These are phyloP conservation scores for Phaeosphaeriaceae sp. DNA, from an alignment of 2,329 filamentous ascomycete species.

Conservation along the genomic window DNA sequence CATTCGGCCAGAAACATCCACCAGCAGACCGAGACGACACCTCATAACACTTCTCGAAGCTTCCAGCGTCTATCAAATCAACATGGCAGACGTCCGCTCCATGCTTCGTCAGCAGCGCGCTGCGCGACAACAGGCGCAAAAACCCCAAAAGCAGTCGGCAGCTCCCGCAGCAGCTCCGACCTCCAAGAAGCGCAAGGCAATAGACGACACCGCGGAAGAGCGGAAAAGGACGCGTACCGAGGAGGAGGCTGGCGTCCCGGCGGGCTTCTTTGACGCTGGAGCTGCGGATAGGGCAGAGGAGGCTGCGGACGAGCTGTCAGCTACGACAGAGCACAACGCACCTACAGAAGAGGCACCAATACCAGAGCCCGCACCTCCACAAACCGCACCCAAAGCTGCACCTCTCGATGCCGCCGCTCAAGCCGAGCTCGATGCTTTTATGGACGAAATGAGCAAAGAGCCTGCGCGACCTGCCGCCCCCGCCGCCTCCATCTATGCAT, in stretches of 20 bases:
- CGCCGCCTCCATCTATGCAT: conserved; percentile 17
- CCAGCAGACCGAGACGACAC: not conserved
- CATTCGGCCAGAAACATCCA: not conserved
- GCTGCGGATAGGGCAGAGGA: conserved; percentile 17
- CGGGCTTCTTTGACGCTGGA: conserved; percentile 45
- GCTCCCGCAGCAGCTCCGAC: conserved; percentile 36
- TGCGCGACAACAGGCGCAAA: conserved; percentile 43
- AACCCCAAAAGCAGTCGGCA: conserved; percentile 36
- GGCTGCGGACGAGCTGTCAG: not conserved
- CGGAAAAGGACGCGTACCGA: conserved; percentile 45
- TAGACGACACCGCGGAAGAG: conserved; percentile 36
- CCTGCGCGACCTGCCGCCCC: conserved; percentile 80
- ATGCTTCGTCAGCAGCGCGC: conserved; percentile 49
- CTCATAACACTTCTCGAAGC: not conserved
- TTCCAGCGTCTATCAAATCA: not conserved
- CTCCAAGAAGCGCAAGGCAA: conserved; percentile 47
- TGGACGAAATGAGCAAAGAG: conserved; percentile 69
- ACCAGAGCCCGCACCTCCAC: conserved; percentile 10
- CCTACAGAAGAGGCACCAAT: not conserved
- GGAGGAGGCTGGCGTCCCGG: conserved; percentile 39
- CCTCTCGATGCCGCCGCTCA: conserved; percentile 30
- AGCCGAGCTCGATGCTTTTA: conserved; percentile 63
- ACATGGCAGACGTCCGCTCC: conserved; percentile 49
- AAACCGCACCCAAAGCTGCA: conserved; percentile 13
- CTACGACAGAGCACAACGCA: conserved; percentile 4